A percentile compares a stretch with the other conserved stretches of the same genome.
Conservation (phyloP, 2,329 filamentous ascomycete genomes). For the Nemania sp. region DNA sequence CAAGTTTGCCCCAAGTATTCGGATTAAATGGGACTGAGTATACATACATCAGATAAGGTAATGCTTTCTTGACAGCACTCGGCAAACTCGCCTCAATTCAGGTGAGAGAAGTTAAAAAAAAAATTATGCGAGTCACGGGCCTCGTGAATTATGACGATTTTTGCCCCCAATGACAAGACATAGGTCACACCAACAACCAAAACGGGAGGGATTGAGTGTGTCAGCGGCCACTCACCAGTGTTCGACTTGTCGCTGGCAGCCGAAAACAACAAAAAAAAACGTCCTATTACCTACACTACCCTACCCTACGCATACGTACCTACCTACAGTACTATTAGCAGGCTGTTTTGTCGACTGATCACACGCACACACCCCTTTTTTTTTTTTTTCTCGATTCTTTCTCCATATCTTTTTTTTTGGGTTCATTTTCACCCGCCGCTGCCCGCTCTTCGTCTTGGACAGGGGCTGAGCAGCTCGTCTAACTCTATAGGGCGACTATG, state of each 20-base stretch:
- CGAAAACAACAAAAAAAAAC: constrained; percentile 33
- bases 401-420: constrained; percentile 34
- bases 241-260: constrained; percentile 13
- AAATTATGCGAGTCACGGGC: constrained; percentile 54
- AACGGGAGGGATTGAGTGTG: constrained; percentile 45
- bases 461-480: constrained; percentile 39
- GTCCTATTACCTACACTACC: too few species aligned
- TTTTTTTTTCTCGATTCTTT: constrained; percentile 36
- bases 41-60: background rate
- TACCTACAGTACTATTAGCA: too few species aligned
- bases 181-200: constrained; percentile 42
- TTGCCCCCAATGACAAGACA: constrained; percentile 46
- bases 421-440: constrained; percentile 29
- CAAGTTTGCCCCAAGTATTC: background rate
- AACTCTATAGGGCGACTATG: constrained; percentile 29
- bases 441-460: constrained; percentile 28
- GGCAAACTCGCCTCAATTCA: constrained; percentile 28
- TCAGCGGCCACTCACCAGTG: constrained; percentile 45
- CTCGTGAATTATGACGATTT: constrained; percentile 50
- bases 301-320: too few species aligned
- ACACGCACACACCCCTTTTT: constrained; percentile 47
- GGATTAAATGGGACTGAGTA: background rate
- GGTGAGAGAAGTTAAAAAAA: constrained; percentile 38
- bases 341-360: constrained; percentile 36
- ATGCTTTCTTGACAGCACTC: constrained; percentile 38